Evolutionary conservation across 164 flowering plant species (phyloP), one percentile per base, ranked within the genome.

Genomic region (Chimonanthus salicifolius): DNA sequence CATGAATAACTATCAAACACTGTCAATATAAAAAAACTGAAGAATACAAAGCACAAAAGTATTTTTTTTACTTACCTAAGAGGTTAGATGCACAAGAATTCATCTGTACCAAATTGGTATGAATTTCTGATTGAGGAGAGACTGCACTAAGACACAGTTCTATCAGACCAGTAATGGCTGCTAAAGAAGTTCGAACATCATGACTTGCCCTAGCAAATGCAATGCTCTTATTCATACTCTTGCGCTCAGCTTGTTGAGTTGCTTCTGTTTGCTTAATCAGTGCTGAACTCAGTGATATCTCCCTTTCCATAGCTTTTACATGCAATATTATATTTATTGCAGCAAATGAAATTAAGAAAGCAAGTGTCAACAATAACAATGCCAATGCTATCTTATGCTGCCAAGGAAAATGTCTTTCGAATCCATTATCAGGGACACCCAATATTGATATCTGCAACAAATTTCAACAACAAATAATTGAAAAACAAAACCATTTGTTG

Each of bases 121-220:
- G 72, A 43, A 94, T 45, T 4, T 82, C 83, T 9, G 92, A 85
- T 44, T 75, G 68, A n/a, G 76, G 80, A 71, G 74, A 9, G 63
- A 80, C 86, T 45, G 77, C 78, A 46, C 46, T 45, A 2, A 62
- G 64, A 58, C 70, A 50, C 3, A 73, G 48, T 0, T 87, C 88
- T 3, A 92, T 82, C 68, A 88, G 78, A n/a, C 90, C 89, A 46
- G 69, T 80, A 49, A 96, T 81, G 11, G 83, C 84, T 5, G 92
- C 92, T 44, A 96, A 70, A 16, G 88, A 74, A 65, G 88, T 85
- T 0, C 98, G 88, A 9, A 96, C 78, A 33, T 96, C 99, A 74
- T 96, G 99, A 79, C 85, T 94, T 4, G 98, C 94, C 5, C 82
- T 84, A 0, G 95, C 88, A 62, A 88, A 86, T 9, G 98, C 98